Evolutionary conservation across 1,284 basidiomycete species (phyloP).

Genomic region (Boletus mariae): DNA sequence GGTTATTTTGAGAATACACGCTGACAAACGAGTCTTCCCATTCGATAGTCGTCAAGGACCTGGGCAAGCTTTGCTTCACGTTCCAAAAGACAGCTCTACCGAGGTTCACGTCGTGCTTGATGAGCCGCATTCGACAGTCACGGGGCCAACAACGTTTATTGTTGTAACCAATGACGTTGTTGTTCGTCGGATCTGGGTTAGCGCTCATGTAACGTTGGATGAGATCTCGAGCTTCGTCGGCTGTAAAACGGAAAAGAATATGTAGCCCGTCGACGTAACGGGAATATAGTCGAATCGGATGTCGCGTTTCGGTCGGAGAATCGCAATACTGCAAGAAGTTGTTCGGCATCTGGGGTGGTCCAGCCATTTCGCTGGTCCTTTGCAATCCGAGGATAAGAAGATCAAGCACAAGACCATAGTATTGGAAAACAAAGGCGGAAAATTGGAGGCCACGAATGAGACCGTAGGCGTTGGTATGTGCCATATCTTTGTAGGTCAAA

Average conservation of each 20-base stretch:
- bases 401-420: slow-evolving; percentile 89
- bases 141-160: slow-evolving; percentile 99
- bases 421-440: slow-evolving; percentile 96
- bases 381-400: slow-evolving; percentile 91
- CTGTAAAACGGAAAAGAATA: slow-evolving; percentile 97
- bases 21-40: slow-evolving; percentile 98
- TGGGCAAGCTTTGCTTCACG: slow-evolving; percentile 94
- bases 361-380: slow-evolving; percentile 95
- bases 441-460: slow-evolving; percentile 94
- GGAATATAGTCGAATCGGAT: slow-evolving; percentile 93
- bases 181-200: slow-evolving; percentile 97
- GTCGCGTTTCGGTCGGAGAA: slow-evolving; percentile 87
- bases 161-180: slow-evolving; percentile 98
- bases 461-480: slow-evolving; percentile 88
- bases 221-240: slow-evolving; percentile 95
- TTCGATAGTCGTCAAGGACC: slow-evolving; percentile 97
- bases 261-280: slow-evolving; percentile 93
- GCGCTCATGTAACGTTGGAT: slow-evolving; percentile 97
- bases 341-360: slow-evolving; percentile 92
- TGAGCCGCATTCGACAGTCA: slow-evolving; percentile 97
- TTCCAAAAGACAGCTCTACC: slow-evolving; percentile 99
- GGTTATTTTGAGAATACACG: slow-evolving; percentile 97
- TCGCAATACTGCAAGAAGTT: slow-evolving; percentile 96
- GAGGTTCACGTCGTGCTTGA: slow-evolving; percentile 99
- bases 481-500: slow-evolving; percentile 93